Evolutionary conservation across 2,329 filamentous ascomycete genomes (phyloP).

Genomic region (Beauveria scarabaeidicola): DNA sequence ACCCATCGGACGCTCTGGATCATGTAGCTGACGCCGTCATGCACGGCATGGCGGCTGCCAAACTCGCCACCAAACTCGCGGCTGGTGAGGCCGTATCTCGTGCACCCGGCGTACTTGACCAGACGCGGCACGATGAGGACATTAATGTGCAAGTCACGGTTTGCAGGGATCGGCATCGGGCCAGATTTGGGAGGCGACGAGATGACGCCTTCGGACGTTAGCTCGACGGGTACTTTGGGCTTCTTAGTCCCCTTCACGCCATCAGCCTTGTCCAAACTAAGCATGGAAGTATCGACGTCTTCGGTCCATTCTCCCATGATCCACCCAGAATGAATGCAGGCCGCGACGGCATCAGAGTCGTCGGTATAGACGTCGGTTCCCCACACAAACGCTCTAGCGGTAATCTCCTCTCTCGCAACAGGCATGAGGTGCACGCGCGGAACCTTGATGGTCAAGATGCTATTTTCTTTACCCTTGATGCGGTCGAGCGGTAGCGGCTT

Average conservation of each 20-base stretch:
- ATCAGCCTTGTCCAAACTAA: conserved; percentile 42
- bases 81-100: conserved; percentile 73
- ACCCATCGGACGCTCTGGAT: conserved; percentile 78
- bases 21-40: conserved; percentile 87
- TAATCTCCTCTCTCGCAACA: conserved; percentile 72
- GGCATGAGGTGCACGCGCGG: conserved; percentile 67
- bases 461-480: conserved; percentile 71
- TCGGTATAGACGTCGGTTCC: conserved; percentile 93
- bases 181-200: conserved; percentile 47
- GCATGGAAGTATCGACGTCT: conserved; percentile 61
- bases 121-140: conserved; percentile 74
- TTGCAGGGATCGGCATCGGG: conserved; percentile 54
- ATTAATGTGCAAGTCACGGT: conserved; percentile 80
- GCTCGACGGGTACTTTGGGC: conserved; percentile 20
- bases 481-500: conserved; percentile 67
- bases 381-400: conserved; percentile 72
- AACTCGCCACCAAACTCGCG: conserved; percentile 61
- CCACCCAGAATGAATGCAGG: conserved; percentile 89
- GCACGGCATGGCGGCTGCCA: conserved; percentile 37
- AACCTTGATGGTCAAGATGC: conserved; percentile 81
- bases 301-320: conserved; percentile 81
- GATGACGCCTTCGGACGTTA: conserved; percentile 36
- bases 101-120: conserved; percentile 65
- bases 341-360: conserved; percentile 86
- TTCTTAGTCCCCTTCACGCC: conserved; percentile 26